A percentile compares a stretch with the other conserved stretches of the same genome.
These are phyloP conservation scores for Hypomontagnella monticulosa DNA, from an alignment of 495 filamentous ascomycete genomes.

Conservation along the genomic window DNA sequence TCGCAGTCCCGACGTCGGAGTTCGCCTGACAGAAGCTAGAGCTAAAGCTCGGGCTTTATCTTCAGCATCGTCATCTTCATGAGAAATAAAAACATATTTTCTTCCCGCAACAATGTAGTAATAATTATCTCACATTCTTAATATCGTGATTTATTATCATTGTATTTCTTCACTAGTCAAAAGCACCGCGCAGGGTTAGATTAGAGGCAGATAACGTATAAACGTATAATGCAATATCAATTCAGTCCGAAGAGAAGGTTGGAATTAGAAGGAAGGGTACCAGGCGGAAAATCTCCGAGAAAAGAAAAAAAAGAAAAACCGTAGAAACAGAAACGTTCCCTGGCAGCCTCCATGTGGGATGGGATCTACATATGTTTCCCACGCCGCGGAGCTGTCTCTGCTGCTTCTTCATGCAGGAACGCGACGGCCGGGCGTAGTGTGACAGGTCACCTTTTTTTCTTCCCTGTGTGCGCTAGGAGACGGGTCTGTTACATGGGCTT, in stretches of 20 bases:
- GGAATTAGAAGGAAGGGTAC: too few relatives aligned
- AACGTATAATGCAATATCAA: not conserved
- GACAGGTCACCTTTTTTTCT: slow-evolving; percentile 27
- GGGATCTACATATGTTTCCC: slow-evolving; percentile 1
- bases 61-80: too few relatives aligned
- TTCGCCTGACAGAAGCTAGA: too few relatives aligned
- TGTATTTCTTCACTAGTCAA: slow-evolving; percentile 1
- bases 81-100: too few relatives aligned
- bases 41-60: too few relatives aligned
- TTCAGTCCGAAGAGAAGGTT: too few relatives aligned
- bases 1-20: too few relatives aligned
- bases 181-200: slow-evolving; percentile 19
- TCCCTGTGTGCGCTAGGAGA: slow-evolving; percentile 2
- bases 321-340: not conserved
- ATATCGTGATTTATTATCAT: too few relatives aligned
- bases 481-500: not conserved
- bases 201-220: slow-evolving; percentile 2
- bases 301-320: slow-evolving; percentile 4
- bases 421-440: not conserved
- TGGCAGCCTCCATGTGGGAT: not conserved
- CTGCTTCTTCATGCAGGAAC: slow-evolving; percentile 37
- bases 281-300: slow-evolving; percentile 7
- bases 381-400: slow-evolving; percentile 11
- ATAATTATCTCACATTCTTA: too few relatives aligned
- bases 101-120: too few relatives aligned